Base-by-base conservation (phyloP, 2,329 filamentous ascomycete genomes). In the Cylindrodendrum hubeiense region DNA sequence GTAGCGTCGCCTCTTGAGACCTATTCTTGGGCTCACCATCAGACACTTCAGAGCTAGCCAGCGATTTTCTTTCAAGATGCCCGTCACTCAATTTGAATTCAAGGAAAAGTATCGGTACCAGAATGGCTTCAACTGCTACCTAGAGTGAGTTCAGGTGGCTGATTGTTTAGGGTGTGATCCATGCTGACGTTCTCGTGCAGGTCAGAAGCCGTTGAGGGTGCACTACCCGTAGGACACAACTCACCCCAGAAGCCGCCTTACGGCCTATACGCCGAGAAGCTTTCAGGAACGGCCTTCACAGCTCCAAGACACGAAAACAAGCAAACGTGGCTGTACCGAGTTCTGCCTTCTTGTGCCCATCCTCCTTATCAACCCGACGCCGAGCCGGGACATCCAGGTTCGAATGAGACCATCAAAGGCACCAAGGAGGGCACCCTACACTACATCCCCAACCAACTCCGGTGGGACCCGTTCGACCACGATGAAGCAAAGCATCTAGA, bases 251-350 rank as follows among this genome's bases (percentile, higher is more conserved):
- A 94, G 76, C 90, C 90, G 0, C 86, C 92, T 0, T 89, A 90
- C 69, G 93, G 93, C 1, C 88, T 97, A 28, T 96, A 96, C 80
- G 89, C 93, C 28, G 94, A 97, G 81, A 92, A 92, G 82, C 85
- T 93, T 46, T 92, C 90, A 0, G 91, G 91, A 8, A 92, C 90
- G 2, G 85, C 91, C 30, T 93, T 93, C 76, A 93, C 90, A 4
- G 89, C 90, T 2, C 90, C 91, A 0, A 84, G 91, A 28, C 83
- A 88, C 75, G 86, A 91, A 62, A 93, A 92, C 79, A 88, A 88
- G 74, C 90, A 93, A 76, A 86, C 90, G 43, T 93, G 91, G 90
- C 85, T 93, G 28, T 93, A 93, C 75, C 87, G 91, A 17, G 89
- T 92, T 67, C 80, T 90, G 46, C 90, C 91, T 2, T 88, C 90